Base-by-base conservation (phyloP, 2,329 filamentous ascomycete genomes). In the Aspergillus sp. region DNA sequence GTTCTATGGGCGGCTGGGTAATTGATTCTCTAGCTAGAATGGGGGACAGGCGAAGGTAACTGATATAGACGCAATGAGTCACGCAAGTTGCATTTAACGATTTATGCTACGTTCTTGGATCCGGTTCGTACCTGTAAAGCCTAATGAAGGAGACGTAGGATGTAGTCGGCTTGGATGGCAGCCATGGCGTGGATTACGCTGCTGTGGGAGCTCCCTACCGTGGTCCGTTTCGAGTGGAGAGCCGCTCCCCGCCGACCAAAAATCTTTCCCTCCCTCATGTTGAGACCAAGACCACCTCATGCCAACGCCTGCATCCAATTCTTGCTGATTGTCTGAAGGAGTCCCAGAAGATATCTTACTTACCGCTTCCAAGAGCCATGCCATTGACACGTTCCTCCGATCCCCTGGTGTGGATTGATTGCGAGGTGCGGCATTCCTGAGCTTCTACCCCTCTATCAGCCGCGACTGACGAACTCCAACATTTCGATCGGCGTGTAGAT, bases 381-480 rank as follows among this genome's bases (percentile, higher is more conserved):
- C 72, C 80, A 25, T 70, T 80, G 21, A 67, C 72, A 60, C 78
- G 76, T 47, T 89, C 86, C 21, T 81, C 77, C 54, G 86, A 88
- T 65, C 89, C 90, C 8, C 78, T 96, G 39, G 90, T 96, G 64
- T 96, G 92, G 91, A 93, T 96, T 65, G 92, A 96, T 78, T 90
- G 87, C 71, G 87, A 90, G 77, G 84, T 86, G 74, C 39, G 67
- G 60, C 25, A 56, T 52, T 41, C 41, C 41, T 36, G 41, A 47
- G 41, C 39, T 50, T 36, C n/a, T 39, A 5, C 25, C 13, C 32
- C n/a, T 41, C 53, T 54, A 15, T 23, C 23, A 44, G n/a, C 15
- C 25, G 19, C 39, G 39, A 36, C 39, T 44, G 21, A 55, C 51
- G 36, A 25, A n/a, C 19, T 23, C 51, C 32, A 36, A 36, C 32